phyloP scores from a whole-genome alignment of 2,329 filamentous ascomycete species.

The Colletotrichum lupini region DNA sequence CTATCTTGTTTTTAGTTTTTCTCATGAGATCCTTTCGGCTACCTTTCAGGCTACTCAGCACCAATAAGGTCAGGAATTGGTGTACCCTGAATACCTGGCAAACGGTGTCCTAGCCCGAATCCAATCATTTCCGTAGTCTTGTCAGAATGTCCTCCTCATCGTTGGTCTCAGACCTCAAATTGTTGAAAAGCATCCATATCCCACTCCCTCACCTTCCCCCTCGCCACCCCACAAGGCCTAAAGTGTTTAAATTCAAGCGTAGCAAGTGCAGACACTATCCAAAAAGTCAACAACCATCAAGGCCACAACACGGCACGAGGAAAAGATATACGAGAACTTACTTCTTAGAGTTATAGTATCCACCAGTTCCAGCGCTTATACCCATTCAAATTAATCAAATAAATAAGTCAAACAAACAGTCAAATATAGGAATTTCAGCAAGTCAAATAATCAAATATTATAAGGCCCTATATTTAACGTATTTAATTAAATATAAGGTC shows the following conservation, averaged over 20 bases:
- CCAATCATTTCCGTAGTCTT: not conserved
- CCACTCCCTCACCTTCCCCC: not conserved
- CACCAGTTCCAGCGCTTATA: not conserved
- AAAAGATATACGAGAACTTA: not conserved
- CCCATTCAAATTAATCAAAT: too few species aligned
- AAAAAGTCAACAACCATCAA: not conserved
- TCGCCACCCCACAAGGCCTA: not conserved
- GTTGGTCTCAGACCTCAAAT: not conserved
- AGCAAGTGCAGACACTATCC: not conserved
- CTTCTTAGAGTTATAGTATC: not conserved
- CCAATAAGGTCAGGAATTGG: too few species aligned
- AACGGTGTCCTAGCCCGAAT: not conserved
- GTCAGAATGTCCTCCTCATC: too few species aligned
- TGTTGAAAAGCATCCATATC: not conserved
- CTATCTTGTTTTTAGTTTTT: not conserved
- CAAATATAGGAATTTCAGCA: too few species aligned
- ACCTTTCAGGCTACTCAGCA: not conserved
- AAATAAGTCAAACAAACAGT: too few species aligned
- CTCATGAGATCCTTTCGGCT: not conserved
- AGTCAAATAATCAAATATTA: too few species aligned
- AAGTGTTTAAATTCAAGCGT: not conserved
- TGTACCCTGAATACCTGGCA: not conserved
- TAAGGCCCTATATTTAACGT: too few species aligned
- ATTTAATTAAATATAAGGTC: too few species aligned
- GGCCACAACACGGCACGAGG: too few species aligned